Conservation (phyloP, 495 filamentous ascomycete species). For the Xanthoparmelia taractica region DNA sequence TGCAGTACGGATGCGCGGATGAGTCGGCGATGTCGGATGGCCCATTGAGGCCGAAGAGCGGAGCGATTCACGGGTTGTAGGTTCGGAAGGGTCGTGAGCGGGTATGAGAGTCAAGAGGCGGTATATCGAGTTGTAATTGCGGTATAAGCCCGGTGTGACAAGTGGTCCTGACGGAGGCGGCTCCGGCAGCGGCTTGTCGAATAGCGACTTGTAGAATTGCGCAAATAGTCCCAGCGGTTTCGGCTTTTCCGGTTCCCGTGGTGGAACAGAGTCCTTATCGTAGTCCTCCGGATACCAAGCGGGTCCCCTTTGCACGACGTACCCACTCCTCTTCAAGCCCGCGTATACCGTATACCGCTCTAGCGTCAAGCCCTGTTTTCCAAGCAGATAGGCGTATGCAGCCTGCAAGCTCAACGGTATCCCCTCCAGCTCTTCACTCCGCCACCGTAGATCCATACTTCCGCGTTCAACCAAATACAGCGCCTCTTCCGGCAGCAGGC, state of each 20-base stretch:
- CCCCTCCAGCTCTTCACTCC: slow-evolving; percentile 46
- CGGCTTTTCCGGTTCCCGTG: not conserved
- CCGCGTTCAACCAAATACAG: slow-evolving; percentile 84
- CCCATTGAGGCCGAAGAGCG: slow-evolving; percentile 16
- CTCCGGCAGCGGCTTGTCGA: slow-evolving; percentile 12
- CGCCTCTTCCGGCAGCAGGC: slow-evolving; percentile 88
- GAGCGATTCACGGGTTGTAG: slow-evolving; percentile 14
- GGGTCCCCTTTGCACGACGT: slow-evolving; percentile 61
- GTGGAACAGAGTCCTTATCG: slow-evolving; percentile 33
- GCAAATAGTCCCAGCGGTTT: slow-evolving; percentile 29
- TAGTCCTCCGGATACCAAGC: slow-evolving; percentile 52
- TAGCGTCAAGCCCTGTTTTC: slow-evolving; percentile 55
- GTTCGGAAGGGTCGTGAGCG: slow-evolving; percentile 51
- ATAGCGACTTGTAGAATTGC: slow-evolving; percentile 38
- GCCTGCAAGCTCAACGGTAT: slow-evolving; percentile 84
- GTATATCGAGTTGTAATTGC: slow-evolving; percentile 70
- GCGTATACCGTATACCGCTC: slow-evolving; percentile 84
- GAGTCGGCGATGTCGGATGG: slow-evolving; percentile 11
- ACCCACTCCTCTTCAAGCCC: slow-evolving; percentile 74
- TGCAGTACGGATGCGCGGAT: slow-evolving; percentile 56
- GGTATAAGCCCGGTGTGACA: slow-evolving; percentile 67
- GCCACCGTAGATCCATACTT: slow-evolving; percentile 78
- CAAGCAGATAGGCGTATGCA: slow-evolving; percentile 74
- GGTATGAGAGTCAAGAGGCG: slow-evolving; percentile 66
- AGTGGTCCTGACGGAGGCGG: slow-evolving; percentile 52